Evolutionary conservation across 2,329 filamentous ascomycete species (phyloP), one percentile per base, ranked within the genome.

Genomic region (Neopestalotiopsis sp.): DNA sequence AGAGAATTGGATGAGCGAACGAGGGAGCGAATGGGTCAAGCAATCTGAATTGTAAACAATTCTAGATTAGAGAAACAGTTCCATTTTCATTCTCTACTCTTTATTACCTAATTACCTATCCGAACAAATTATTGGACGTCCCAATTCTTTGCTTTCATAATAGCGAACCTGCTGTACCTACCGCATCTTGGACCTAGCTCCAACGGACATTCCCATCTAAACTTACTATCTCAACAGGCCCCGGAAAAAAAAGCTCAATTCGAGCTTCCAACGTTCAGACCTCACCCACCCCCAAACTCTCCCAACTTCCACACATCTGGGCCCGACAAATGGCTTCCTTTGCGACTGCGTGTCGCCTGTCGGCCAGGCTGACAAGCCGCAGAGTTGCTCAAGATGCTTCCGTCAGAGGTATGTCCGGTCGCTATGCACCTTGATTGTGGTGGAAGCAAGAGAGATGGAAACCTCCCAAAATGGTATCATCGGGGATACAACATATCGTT

Each of bases 321-420:
- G 70, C 69, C 74, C 12, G 24, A 77, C 81, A 76, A 75, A 93
- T 93, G 91, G 90, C 90, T 79, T 91, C 90, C 76, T 83, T 92
- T 77, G 86, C 87, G 78, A 83, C 87, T 78, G 89, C 86, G 78
- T 91, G 87, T 81, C 89, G 90, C 77, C 80, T 89, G 73, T 91
- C 90, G 71, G 86, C 87, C 74, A 86, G 90, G 76, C 82, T 90
- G 77, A 86, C 86, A 63, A 80, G 84, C 73, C 83, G 86, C 73
- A 85, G 86, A 78, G 79, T 88, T 72, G 81, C 85, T 73, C 82
- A 82, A 74, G 83, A 89, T 84, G 86, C 83, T 73, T 77, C 85
- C 72, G 79, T 83, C 75, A 85, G 90, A 87, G 87, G 90, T 92
- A 82, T 76, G 66, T 67, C 70, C 69, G 71, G 61, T 71, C 66